Percentiles rank a stretch among this genome's conserved stretches.
Evolutionary conservation across 176 grass and related monocot genomes (phyloP).

Genomic region (Canna indica): DNA sequence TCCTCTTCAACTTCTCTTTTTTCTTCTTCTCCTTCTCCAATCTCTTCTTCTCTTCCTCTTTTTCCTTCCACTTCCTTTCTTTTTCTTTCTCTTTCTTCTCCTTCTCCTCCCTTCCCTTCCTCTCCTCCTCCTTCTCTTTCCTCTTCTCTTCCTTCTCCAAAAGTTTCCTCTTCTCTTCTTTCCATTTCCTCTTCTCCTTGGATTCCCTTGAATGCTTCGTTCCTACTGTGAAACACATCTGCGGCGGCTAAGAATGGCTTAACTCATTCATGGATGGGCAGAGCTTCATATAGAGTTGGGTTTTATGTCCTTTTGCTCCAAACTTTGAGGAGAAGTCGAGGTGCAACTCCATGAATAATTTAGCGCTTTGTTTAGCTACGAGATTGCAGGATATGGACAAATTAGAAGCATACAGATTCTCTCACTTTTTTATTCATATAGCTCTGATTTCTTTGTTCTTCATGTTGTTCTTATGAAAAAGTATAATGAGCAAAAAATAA

Average conservation of each 20-base stretch:
- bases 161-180: background rate
- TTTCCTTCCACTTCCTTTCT: background rate
- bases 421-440: too few species aligned
- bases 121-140: background rate
- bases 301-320: background rate
- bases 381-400: background rate
- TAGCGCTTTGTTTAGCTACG: background rate
- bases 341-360: background rate
- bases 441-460: too few species aligned
- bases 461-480: too few species aligned
- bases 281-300: background rate
- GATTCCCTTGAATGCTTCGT: background rate
- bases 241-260: background rate
- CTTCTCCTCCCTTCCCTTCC: background rate
- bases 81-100: background rate
- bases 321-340: background rate
- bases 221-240: slow-evolving; percentile 11
- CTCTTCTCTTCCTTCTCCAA: background rate
- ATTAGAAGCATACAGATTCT: background rate
- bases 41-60: too few species aligned
- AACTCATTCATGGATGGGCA: background rate
- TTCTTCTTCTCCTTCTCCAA: background rate
- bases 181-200: background rate
- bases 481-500: too few species aligned
- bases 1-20: background rate